Evolutionary conservation across 179 eudicot species (phyloP).

Genomic region (Pouteria campechiana): DNA sequence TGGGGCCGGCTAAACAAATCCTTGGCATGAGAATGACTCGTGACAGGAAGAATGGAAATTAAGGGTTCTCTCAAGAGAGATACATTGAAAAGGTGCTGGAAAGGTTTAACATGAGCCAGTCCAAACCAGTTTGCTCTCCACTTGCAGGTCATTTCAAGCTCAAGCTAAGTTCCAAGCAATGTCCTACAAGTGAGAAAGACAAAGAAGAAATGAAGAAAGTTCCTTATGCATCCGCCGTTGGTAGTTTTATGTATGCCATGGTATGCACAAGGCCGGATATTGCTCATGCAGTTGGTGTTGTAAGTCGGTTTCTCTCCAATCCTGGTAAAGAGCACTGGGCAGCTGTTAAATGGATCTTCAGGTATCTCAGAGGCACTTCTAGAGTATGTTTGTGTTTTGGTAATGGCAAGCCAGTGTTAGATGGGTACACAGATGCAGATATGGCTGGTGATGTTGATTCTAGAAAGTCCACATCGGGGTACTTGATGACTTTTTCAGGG

Average conservation of each 20-base stretch:
- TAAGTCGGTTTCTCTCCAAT: conserved; percentile 2
- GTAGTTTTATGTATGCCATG: conserved; percentile 6
- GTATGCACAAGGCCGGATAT: conserved; percentile 1
- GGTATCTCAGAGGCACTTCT: conserved; percentile 3
- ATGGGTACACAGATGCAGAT: conserved; percentile 1
- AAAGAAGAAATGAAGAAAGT: conserved; percentile 4
- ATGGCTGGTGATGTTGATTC: not conserved
- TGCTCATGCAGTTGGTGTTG: not conserved
- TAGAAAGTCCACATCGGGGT: not conserved
- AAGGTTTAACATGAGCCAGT: not conserved
- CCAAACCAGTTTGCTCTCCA: not conserved
- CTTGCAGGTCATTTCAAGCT: conserved; percentile 1
- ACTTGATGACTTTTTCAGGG: conserved; percentile 4
- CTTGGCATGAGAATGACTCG: conserved; percentile 1
- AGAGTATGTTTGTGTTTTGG: conserved; percentile 6
- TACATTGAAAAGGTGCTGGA: not conserved
- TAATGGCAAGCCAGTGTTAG: not conserved
- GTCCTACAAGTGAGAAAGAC: not conserved
- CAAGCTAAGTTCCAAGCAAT: not conserved
- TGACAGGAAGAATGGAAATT: not conserved
- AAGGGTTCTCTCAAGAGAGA: not conserved
- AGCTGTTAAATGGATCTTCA: conserved; percentile 3
- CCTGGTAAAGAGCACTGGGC: not conserved
- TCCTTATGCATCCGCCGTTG: conserved; percentile 12
- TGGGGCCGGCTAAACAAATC: not conserved